Evolutionary conservation across 148 eudicot genomes (phyloP), one percentile per base, ranked within the genome.

Genomic region (Fagopyrum esculentum): DNA sequence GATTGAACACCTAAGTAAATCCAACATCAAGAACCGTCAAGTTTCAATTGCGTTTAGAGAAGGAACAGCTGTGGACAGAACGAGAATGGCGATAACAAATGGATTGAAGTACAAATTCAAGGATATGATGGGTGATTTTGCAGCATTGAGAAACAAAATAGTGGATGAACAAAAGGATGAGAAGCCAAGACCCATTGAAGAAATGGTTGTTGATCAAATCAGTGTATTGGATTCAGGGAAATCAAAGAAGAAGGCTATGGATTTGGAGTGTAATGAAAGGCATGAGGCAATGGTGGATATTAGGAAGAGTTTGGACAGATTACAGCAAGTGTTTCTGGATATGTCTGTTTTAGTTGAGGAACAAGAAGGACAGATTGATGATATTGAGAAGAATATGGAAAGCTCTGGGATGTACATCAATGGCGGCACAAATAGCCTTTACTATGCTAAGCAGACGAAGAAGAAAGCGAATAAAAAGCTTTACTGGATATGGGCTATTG

Each of bases 311-410:
- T 80, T 93, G 85, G 85, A 80, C 69, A 87, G 84, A 77, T 74
- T 93, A 56, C 98, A 89, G 74, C 97, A 91, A 75, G 88, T 93
- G 45, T 93, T 93, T 76, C 91, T 91, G 43, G 97, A 93, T 70
- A 91, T 93, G 98, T 93, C 94, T 26, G 89, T 93, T 57, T 60
- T 93, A 84, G 87, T 93, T 7, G 92, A 90, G 73, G 75, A 84
- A 29, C 97, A 92, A 77, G 87, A 88, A 13, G 87, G 84, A 63
- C 78, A 88, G 77, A 83, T 89, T n/a, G 86, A 92, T 76, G 90
- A 89, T 56, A 93, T 93, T 12, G 94, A 91, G 83, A 81, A 86
- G 43, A 93, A 93, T 80, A 87, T 91, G 78, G 88, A 75, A 4
- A 85, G 73, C 59, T 93, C 92, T 17, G 84, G 89, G 74, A 77